Evolutionary conservation across 1,284 basidiomycete species (phyloP).

Genomic region (Ceratobasidium sp.): DNA sequence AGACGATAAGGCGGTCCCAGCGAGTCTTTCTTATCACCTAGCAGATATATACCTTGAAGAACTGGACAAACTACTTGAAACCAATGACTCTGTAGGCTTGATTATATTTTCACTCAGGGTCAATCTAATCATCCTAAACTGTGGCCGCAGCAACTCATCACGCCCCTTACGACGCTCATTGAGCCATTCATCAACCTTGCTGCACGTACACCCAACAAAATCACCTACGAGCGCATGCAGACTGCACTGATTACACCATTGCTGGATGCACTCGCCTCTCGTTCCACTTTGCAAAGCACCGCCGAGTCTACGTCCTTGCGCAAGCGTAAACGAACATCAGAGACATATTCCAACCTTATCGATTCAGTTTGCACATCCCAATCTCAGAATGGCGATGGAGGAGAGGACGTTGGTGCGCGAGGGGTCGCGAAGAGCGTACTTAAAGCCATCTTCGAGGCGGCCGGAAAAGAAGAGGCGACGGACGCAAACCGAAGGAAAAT

Average conservation of each 20-base stretch:
- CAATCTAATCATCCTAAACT: conserved; percentile 42
- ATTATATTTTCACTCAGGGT: conserved; percentile 48
- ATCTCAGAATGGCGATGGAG: conserved; percentile 53
- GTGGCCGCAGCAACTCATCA: background rate
- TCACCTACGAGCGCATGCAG: conserved; percentile 73
- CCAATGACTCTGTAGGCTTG: conserved; percentile 49
- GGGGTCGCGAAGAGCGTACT: conserved; percentile 66
- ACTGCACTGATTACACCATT: conserved; percentile 70
- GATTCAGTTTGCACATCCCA: conserved; percentile 52
- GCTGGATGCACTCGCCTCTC: conserved; percentile 57
- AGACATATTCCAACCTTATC: conserved; percentile 56
- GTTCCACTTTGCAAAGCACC: conserved; percentile 11
- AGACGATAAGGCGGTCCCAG: conserved; percentile 74
- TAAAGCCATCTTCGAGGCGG: conserved; percentile 72
- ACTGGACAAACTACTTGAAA: conserved; percentile 73
- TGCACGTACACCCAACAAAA: conserved; percentile 66
- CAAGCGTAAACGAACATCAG: conserved; percentile 54
- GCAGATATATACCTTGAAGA: conserved; percentile 91
- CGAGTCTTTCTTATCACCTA: conserved; percentile 83
- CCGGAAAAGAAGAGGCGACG: conserved; percentile 73
- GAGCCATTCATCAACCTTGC: conserved; percentile 72
- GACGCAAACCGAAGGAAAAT: conserved; percentile 82
- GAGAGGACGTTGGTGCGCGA: conserved; percentile 50
- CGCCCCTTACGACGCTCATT: conserved; percentile 66
- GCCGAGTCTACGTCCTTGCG: conserved; percentile 51